phyloP scores from a whole-genome alignment of 805 yeast genomes.

The Saccharomyces eubayanus region DNA sequence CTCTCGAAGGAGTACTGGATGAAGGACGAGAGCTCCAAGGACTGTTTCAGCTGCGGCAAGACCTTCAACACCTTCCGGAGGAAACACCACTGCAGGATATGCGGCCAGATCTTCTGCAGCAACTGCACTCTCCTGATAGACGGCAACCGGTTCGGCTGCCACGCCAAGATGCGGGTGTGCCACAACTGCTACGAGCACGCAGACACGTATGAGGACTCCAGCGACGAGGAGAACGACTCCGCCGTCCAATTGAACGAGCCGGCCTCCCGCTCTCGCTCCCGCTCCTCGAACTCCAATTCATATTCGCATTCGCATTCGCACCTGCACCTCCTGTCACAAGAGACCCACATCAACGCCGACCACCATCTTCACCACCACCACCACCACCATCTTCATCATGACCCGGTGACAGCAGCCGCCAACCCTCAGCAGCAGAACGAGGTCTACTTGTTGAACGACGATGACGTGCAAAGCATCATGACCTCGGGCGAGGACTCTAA shows the following conservation, averaged over 20 bases:
- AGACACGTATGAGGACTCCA: slow-evolving; percentile 62
- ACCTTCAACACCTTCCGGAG: slow-evolving; percentile 80
- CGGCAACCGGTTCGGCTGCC: slow-evolving; percentile 54
- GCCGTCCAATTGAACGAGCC: slow-evolving; percentile 6
- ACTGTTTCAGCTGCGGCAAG: slow-evolving; percentile 76
- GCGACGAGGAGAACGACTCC: slow-evolving; percentile 45
- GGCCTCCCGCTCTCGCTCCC: not conserved
- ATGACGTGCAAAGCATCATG: slow-evolving; percentile 29
- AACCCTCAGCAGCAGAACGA: slow-evolving; percentile 11
- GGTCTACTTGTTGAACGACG: slow-evolving; percentile 23
- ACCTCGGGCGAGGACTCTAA: slow-evolving; percentile 31
- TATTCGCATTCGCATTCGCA: not conserved
- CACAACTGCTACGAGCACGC: slow-evolving; percentile 56
- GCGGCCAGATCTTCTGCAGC: slow-evolving; percentile 92
- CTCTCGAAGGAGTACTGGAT: slow-evolving; percentile 78
- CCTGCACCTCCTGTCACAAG: slow-evolving; percentile 2
- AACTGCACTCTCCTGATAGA: slow-evolving; percentile 67
- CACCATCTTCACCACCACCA: too few species aligned
- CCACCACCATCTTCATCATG: too few species aligned
- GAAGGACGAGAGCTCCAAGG: slow-evolving; percentile 86
- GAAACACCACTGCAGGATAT: slow-evolving; percentile 89
- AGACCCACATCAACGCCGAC: not conserved
- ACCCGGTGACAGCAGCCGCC: not conserved
- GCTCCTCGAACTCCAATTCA: not conserved
- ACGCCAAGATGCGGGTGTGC: slow-evolving; percentile 60